Evolutionary conservation across 495 filamentous ascomycete genomes (phyloP), one percentile per base, ranked within the genome.

Genomic region (Letharia columbiana): DNA sequence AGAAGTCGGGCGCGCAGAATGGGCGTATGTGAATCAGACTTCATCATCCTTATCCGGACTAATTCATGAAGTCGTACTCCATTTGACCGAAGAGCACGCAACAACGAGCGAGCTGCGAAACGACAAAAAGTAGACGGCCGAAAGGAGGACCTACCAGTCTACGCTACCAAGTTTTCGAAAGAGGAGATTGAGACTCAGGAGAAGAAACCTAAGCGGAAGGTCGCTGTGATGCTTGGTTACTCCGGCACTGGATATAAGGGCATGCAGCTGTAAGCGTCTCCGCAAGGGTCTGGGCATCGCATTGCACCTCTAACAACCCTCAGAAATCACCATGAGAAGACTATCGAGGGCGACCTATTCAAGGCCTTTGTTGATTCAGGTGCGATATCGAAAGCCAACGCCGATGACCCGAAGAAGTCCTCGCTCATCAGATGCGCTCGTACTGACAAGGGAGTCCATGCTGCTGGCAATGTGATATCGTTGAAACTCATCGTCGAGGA

Each of bases 361-460:
- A 82, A 84, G 18, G 94, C 95, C 17, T 88, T 98, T 64, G 89
- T 98, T 44, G 85, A 84, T 11, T 90, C 92, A 31, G 91, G 92
- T 31, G 92, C 93, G 67, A 94, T 98, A 66, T 96, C 93, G 33
- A 96, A 95, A 72, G 92, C 91, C 64, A 98, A 98, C 74, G 93
- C 93, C 9, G 83, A 94, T 62, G 94, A 98, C 73, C 94, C 94
- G 1, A 96, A 93, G 74, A 98, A 98, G 76, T 96, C 93, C 10
- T 90, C 91, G 20, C 83, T 98, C 60, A 89, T 95, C 33, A 89
- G 94, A 50, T 98, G 94, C 75, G 94, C 94, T 15, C 83, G 94
- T 47, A 98, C 94, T 7, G 94, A 98, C 77, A 98, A 97, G 79
- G 95, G 95, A 63, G 94, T 98, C 4, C 95, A 98, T 74, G 94